These are phyloP conservation scores for Crucihimalaya himalaica DNA, from an alignment of 345 rosid species.

Conservation along the genomic window DNA sequence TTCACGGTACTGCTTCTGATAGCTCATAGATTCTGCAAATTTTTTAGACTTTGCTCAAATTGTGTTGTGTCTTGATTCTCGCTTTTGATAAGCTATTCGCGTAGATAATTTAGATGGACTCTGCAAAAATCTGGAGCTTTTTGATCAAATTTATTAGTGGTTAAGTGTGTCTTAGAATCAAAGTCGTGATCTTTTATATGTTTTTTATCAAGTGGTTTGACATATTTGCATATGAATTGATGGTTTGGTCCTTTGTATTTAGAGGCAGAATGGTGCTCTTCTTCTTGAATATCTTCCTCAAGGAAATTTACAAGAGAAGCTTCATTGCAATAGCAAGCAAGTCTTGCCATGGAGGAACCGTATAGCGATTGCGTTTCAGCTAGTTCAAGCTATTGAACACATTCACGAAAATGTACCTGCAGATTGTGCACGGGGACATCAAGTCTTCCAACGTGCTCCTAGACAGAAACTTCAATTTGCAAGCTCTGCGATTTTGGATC, in stretches of 20 bases:
- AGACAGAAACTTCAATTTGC: constrained; percentile 58
- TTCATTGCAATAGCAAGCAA: constrained; percentile 42
- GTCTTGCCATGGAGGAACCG: constrained; percentile 68
- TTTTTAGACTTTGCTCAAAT: constrained; percentile 30
- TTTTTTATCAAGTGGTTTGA: not conserved
- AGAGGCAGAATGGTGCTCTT: constrained; percentile 67
- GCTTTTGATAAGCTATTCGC: too few relatives aligned
- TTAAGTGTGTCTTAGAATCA: constrained; percentile 35
- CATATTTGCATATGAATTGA: not conserved
- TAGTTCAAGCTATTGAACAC: constrained; percentile 68
- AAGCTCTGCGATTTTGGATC: constrained; percentile 92
- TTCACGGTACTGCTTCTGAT: constrained; percentile 45
- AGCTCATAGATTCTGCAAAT: constrained; percentile 36
- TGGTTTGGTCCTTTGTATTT: not conserved
- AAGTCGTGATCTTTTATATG: not conserved
- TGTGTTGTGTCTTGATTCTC: constrained; percentile 42
- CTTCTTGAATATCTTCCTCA: constrained; percentile 68
- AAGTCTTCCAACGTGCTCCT: constrained; percentile 76
- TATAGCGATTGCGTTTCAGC: constrained; percentile 59
- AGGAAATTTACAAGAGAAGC: constrained; percentile 71
- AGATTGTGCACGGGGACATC: constrained; percentile 78
- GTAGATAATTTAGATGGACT: not conserved
- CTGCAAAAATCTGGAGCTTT: not conserved
- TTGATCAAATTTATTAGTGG: constrained; percentile 10
- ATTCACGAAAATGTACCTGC: constrained; percentile 75